Evolutionary conservation across 257 asterid genomes (phyloP).

Genomic region (Cordia subcordata): DNA sequence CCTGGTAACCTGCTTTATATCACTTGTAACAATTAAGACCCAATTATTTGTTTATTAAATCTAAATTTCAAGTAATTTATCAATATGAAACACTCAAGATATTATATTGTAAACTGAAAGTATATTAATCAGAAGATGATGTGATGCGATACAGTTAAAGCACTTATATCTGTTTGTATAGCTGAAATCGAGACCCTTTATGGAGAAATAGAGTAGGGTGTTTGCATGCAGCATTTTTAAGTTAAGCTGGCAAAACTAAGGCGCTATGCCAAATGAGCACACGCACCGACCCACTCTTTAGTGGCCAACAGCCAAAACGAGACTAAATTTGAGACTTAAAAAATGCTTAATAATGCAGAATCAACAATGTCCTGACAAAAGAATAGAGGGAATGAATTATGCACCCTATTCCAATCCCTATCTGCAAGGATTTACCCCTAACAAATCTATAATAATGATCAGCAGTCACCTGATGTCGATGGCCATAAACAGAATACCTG

Average conservation of each 20-base stretch:
- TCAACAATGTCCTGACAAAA: conserved; percentile 18
- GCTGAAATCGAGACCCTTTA: not conserved
- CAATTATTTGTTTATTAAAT: no score
- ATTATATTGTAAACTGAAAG: no score
- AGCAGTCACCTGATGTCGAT: conserved; percentile 2
- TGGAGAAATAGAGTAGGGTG: conserved; percentile 17
- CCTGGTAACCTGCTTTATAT: no score
- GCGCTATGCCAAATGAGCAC: not conserved
- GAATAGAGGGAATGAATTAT: conserved; percentile 29
- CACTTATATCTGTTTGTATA: conserved; percentile 2
- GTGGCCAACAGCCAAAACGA: no score
- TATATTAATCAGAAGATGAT: no score
- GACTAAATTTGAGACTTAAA: conserved; percentile 6
- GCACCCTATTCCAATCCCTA: conserved; percentile 20
- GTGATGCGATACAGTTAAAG: no score
- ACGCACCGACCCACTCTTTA: no score
- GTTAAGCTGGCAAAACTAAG: not conserved
- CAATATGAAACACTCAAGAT: no score
- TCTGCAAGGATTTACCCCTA: conserved; percentile 10
- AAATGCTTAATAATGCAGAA: conserved; percentile 17
- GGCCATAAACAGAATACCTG: not conserved
- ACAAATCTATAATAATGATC: conserved; percentile 6
- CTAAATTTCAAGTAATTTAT: no score
- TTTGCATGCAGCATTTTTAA: not conserved
- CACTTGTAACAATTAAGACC: no score